phyloP scores from a whole-genome alignment of 306 rosid genomes.

The Pueraria montana region DNA sequence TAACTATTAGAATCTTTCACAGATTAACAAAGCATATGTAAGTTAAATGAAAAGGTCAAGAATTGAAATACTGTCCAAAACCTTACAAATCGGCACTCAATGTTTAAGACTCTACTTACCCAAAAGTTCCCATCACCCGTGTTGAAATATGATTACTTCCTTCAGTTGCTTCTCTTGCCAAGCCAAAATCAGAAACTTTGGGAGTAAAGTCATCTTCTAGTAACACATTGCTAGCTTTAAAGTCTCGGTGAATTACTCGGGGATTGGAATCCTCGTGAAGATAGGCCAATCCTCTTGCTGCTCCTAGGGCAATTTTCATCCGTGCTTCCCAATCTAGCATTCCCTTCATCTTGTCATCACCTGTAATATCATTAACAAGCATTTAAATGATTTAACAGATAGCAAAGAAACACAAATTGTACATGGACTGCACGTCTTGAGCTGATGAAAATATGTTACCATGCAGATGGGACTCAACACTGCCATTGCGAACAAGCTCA shows the following conservation, averaged over 20 bases:
- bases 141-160: constrained; percentile 95
- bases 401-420: constrained; percentile 23
- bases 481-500: constrained; percentile 93
- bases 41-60: background rate
- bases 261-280: constrained; percentile 99
- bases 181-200: constrained; percentile 94
- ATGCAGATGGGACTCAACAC: constrained; percentile 97
- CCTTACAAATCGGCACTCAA: constrained; percentile 34
- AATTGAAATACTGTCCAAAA: constrained; percentile 15
- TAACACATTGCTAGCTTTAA: constrained; percentile 92
- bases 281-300: constrained; percentile 98
- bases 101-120: constrained; percentile 55
- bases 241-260: constrained; percentile 94
- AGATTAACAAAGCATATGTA: background rate
- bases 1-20: constrained; percentile 16
- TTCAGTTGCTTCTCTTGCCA: constrained; percentile 98
- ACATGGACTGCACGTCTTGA: constrained; percentile 3
- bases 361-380: constrained; percentile 59
- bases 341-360: constrained; percentile 78
- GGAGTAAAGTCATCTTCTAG: constrained; percentile 95
- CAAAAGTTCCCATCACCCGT: constrained; percentile 97
- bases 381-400: constrained; percentile 39
- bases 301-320: constrained; percentile 94
- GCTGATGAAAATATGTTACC: constrained; percentile 61
- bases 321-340: constrained; percentile 97